A percentile compares a stretch with the other conserved stretches of the same genome.
phyloP scores from a whole-genome alignment of 1,284 basidiomycete genomes.

The Coniferiporia weirii region DNA sequence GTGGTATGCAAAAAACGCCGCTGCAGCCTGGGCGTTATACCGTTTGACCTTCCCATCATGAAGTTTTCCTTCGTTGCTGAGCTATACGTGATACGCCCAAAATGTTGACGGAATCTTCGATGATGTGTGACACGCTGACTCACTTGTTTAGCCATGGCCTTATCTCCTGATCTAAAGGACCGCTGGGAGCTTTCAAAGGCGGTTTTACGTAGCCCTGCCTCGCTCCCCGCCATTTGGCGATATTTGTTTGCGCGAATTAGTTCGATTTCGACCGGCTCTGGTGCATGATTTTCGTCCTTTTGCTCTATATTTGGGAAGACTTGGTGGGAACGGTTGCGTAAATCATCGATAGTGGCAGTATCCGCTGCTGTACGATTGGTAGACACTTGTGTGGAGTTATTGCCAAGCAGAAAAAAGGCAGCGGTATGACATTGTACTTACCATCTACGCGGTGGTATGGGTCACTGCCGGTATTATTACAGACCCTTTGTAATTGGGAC shows the following conservation, averaged over 20 bases:
- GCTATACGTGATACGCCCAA: neutral
- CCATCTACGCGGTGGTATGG: neutral
- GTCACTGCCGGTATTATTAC: neutral
- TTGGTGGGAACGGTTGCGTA: neutral
- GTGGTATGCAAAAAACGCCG: constrained; percentile 8
- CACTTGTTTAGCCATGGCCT: neutral
- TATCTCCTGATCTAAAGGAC: neutral
- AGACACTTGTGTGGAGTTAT: neutral
- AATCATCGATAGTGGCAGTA: neutral
- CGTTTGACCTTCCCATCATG: constrained; percentile 12
- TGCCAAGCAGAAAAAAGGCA: neutral
- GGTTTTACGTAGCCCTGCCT: neutral
- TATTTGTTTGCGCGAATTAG: neutral
- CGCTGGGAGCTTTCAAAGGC: neutral
- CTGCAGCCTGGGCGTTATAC: constrained; percentile 13
- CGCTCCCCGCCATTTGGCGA: neutral
- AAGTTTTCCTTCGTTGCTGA: constrained; percentile 10
- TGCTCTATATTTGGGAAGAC: neutral
- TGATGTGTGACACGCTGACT: neutral
- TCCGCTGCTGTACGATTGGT: neutral
- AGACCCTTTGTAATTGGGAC: neutral
- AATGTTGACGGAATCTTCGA: neutral
- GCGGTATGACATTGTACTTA: neutral
- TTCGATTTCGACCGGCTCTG: neutral
- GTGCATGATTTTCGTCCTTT: neutral